A percentile compares a stretch with the other conserved stretches of the same genome.
Conservation (phyloP, 1,284 basidiomycete species). For the Cutaneotrichosporon cutaneum region DNA sequence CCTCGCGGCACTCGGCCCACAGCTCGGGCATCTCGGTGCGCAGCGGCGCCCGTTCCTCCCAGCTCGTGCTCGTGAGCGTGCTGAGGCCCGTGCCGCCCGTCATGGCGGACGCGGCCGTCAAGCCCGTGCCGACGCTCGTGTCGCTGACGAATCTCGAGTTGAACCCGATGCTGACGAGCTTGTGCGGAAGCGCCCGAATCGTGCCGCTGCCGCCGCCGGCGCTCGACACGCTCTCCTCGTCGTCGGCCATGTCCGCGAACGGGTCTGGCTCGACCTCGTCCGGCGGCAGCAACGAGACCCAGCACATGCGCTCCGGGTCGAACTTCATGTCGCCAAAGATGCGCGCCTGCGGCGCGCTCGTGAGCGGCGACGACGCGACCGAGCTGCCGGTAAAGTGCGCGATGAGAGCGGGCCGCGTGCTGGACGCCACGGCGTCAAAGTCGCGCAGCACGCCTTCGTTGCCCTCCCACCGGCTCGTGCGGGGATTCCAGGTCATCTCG, state of each 20-base stretch:
- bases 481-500: conserved; percentile 96
- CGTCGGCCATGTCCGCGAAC: conserved; percentile 83
- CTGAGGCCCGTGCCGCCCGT: conserved; percentile 33
- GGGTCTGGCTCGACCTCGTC: conserved; percentile 92
- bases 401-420: conserved; percentile 90
- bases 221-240: conserved; percentile 61
- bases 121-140: background rate
- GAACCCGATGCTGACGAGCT: conserved; percentile 32
- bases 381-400: conserved; percentile 81
- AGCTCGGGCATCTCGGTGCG: conserved; percentile 54
- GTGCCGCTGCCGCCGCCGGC: conserved; percentile 63
- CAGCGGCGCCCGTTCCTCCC: conserved; percentile 23
- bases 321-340: conserved; percentile 97
- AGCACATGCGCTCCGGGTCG: conserved; percentile 88
- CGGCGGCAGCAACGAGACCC: conserved; percentile 77
- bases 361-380: conserved; percentile 44
- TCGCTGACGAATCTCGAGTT: conserved; percentile 3
- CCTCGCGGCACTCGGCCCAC: conserved; percentile 66
- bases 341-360: conserved; percentile 49
- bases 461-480: conserved; percentile 87
- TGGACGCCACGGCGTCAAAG: conserved; percentile 80
- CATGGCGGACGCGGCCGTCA: background rate
- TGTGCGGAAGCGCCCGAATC: conserved; percentile 53
- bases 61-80: conserved; percentile 24
- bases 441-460: conserved; percentile 86